These are phyloP conservation scores for Plasmodium gonderi DNA, from an alignment of 169 alveolate genomes.

Conservation along the genomic window DNA sequence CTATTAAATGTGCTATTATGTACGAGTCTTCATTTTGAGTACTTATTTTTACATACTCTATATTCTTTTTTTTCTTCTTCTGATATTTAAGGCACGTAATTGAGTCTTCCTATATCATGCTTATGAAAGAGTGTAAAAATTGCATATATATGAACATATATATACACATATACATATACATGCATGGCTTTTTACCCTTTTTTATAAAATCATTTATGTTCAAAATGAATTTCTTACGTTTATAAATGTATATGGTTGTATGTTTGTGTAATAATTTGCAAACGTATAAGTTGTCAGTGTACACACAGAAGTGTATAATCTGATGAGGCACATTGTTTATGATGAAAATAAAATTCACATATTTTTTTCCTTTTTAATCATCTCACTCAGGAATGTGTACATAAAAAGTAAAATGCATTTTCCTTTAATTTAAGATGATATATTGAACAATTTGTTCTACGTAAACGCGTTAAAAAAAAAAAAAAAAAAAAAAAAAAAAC, in stretches of 20 bases:
- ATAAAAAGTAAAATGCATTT: neutral
- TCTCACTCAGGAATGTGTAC: neutral
- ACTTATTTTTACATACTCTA: neutral
- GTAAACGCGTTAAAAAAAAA: constrained; percentile 1
- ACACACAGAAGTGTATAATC: neutral
- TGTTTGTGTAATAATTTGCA: neutral
- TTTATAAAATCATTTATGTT: neutral
- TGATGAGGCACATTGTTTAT: neutral
- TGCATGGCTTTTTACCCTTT: neutral
- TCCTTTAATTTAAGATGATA: neutral
- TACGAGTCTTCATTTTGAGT: neutral
- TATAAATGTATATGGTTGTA: neutral
- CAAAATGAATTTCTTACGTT: neutral
- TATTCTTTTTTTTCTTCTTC: neutral
- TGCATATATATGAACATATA: neutral
- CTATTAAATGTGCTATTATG: neutral
- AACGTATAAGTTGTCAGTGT: neutral
- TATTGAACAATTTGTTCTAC: neutral
- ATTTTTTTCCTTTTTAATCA: constrained; percentile 13
- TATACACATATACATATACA: neutral
- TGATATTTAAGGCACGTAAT: neutral
- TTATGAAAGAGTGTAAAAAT: neutral
- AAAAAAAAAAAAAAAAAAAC: neutral
- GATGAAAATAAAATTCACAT: neutral
- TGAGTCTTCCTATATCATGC: neutral